Conservation (phyloP, 2,329 filamentous ascomycete species). For the Hymenoscyphus infarciens region DNA sequence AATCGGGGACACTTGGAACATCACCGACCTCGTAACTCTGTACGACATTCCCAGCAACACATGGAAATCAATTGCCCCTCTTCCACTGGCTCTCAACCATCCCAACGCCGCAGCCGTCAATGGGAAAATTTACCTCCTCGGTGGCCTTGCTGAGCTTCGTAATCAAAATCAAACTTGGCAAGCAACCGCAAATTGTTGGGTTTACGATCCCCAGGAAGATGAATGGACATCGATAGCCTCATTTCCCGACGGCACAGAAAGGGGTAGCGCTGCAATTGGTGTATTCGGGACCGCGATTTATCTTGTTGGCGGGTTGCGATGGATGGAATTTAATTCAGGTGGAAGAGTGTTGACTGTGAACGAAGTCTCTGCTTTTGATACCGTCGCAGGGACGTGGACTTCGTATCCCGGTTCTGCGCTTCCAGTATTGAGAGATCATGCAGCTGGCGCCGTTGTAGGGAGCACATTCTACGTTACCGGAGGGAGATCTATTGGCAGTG, state of each 20-base stretch:
- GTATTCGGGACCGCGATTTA: conserved; percentile 33
- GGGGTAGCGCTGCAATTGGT: conserved; percentile 36
- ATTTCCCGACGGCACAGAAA: conserved; percentile 28
- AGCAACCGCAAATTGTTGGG: conserved; percentile 13
- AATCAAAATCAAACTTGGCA: conserved; percentile 9
- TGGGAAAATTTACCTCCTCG: conserved; percentile 40
- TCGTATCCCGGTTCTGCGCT: conserved; percentile 29
- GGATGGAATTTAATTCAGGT: conserved; percentile 11
- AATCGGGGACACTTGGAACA: conserved; percentile 7
- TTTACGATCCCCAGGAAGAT: conserved; percentile 14
- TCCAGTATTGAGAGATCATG: conserved; percentile 39
- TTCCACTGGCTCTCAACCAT: conserved; percentile 37
- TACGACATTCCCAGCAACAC: conserved; percentile 34
- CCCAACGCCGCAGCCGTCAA: conserved; percentile 38
- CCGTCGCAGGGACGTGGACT: conserved; percentile 30
- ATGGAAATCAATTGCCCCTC: conserved; percentile 32
- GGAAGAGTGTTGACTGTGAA: conserved; percentile 3
- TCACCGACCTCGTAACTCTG: conserved; percentile 28
- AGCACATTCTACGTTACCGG: conserved; percentile 36
- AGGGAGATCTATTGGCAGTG: conserved; percentile 27
- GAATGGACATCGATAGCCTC: conserved; percentile 23
- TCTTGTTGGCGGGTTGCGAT: conserved; percentile 39
- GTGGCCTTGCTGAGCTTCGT: conserved; percentile 31
- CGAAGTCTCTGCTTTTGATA: conserved; percentile 31
- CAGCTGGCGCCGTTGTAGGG: conserved; percentile 33